These are phyloP conservation scores for Talaromyces sp. DNA, from an alignment of 2,329 filamentous ascomycete genomes.

Conservation along the genomic window DNA sequence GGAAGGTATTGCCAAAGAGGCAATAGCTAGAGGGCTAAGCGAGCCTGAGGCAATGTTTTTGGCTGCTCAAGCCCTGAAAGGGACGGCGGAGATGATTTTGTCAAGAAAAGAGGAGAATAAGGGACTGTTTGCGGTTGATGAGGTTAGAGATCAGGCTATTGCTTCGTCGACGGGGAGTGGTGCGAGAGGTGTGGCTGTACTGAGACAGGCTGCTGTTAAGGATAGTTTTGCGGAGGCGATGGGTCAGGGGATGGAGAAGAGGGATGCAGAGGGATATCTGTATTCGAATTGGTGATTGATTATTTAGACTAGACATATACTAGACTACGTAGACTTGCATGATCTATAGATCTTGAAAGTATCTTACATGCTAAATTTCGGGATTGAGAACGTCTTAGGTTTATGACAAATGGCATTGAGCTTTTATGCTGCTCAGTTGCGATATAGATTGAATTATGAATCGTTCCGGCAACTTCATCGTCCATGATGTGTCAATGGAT, in stretches of 20 bases:
- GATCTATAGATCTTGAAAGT: background rate
- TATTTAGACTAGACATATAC: background rate
- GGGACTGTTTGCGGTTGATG: conserved; percentile 17
- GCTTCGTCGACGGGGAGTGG: conserved; percentile 17
- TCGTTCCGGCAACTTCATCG: background rate
- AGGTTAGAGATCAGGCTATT: conserved; percentile 16
- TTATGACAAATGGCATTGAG: background rate
- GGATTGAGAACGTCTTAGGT: background rate
- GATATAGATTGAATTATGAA: background rate
- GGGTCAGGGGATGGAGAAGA: conserved; percentile 20
- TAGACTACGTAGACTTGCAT: background rate
- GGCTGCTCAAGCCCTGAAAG: conserved; percentile 20
- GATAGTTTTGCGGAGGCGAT: conserved; percentile 18
- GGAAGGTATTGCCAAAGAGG: conserved; percentile 20
- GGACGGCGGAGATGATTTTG: conserved; percentile 15
- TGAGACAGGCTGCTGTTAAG: conserved; percentile 16
- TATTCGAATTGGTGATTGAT: conserved; percentile 19
- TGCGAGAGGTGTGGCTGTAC: conserved; percentile 5
- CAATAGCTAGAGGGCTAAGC: conserved; percentile 13
- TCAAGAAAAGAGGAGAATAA: conserved; percentile 19
- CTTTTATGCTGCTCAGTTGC: background rate
- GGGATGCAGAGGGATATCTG: conserved; percentile 10
- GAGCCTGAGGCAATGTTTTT: conserved; percentile 17
- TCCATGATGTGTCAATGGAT: background rate
- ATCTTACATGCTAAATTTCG: background rate